These are phyloP conservation scores for Xylariaceae sp. DNA, from an alignment of 2,329 filamentous ascomycete species.

Conservation along the genomic window DNA sequence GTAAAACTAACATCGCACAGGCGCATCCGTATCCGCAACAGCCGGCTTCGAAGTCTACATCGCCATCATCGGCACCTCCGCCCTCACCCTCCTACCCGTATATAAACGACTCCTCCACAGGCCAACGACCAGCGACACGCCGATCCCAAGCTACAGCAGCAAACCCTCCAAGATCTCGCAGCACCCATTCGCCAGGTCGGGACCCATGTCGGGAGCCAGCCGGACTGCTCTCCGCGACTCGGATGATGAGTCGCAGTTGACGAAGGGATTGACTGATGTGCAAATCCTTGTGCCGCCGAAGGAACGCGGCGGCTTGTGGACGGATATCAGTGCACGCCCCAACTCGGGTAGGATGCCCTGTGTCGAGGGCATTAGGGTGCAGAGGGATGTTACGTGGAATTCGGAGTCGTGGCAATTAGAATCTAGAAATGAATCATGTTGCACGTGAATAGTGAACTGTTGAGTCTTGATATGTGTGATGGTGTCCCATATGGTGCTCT, in stretches of 20 bases:
- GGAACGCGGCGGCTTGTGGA: constrained; percentile 16
- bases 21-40: constrained; percentile 11
- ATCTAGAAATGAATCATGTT: constrained; percentile 2
- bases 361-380: constrained; percentile 13
- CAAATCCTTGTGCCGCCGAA: constrained; percentile 16
- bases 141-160: constrained; percentile 9
- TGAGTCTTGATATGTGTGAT: too few relatives aligned
- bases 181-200: background rate
- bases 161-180: constrained; percentile 9
- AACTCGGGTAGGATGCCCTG: constrained; percentile 9
- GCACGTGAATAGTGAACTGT: background rate
- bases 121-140: constrained; percentile 5
- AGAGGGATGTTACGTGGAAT: constrained; percentile 19
- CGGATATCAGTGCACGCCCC: constrained; percentile 16
- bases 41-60: constrained; percentile 18
- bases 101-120: constrained; percentile 8
- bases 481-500: too few relatives aligned
- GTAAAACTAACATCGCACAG: constrained; percentile 10
- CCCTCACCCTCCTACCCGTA: constrained; percentile 12
- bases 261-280: constrained; percentile 16
- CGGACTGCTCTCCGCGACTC: constrained; percentile 12
- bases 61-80: constrained; percentile 17
- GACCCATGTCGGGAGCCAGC: constrained; percentile 1
- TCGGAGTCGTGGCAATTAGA: constrained; percentile 6
- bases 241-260: constrained; percentile 18